phyloP scores from a whole-genome alignment of 768 basidiomycete genomes.

The Zangia roseola region DNA sequence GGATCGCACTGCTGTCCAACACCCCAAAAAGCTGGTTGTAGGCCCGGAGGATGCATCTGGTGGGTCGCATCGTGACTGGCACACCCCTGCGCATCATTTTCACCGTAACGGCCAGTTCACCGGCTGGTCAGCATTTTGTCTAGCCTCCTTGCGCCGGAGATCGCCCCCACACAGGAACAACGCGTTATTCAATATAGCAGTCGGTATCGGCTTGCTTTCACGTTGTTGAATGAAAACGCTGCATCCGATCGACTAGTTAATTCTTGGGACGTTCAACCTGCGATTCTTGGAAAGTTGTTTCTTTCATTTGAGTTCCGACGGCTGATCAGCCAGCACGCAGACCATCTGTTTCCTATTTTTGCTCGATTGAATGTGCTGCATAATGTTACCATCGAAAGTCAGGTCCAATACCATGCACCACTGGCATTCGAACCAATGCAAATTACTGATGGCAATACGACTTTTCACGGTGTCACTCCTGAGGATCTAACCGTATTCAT shows the following conservation, averaged over 20 bases:
- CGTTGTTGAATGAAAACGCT: slow-evolving; percentile 88
- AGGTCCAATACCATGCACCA: slow-evolving; percentile 90
- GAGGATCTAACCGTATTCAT: slow-evolving; percentile 92
- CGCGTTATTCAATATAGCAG: slow-evolving; percentile 73
- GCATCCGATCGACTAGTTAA: slow-evolving; percentile 55
- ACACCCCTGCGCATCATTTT: slow-evolving; percentile 10
- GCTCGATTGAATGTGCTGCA: slow-evolving; percentile 63
- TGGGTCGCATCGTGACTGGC: slow-evolving; percentile 15
- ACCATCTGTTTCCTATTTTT: slow-evolving; percentile 65
- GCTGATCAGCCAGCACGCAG: slow-evolving; percentile 40
- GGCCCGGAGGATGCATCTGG: slow-evolving; percentile 27
- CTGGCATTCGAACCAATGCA: slow-evolving; percentile 70
- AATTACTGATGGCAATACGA: slow-evolving; percentile 33
- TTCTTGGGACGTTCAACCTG: slow-evolving; percentile 72
- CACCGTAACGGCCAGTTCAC: slow-evolving; percentile 22
- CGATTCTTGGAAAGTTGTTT: slow-evolving; percentile 56
- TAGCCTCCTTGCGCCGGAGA: slow-evolving; percentile 41
- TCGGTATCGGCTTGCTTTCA: slow-evolving; percentile 87
- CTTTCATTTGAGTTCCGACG: slow-evolving; percentile 16
- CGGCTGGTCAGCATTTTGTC: slow-evolving; percentile 40
- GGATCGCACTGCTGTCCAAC: slow-evolving; percentile 20
- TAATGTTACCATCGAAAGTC: slow-evolving; percentile 93
- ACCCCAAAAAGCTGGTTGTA: slow-evolving; percentile 21
- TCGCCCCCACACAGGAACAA: slow-evolving; percentile 49
- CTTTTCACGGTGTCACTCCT: slow-evolving; percentile 58